Conservation (phyloP, 2,329 filamentous ascomycete species). For the Penicillium sp. region DNA sequence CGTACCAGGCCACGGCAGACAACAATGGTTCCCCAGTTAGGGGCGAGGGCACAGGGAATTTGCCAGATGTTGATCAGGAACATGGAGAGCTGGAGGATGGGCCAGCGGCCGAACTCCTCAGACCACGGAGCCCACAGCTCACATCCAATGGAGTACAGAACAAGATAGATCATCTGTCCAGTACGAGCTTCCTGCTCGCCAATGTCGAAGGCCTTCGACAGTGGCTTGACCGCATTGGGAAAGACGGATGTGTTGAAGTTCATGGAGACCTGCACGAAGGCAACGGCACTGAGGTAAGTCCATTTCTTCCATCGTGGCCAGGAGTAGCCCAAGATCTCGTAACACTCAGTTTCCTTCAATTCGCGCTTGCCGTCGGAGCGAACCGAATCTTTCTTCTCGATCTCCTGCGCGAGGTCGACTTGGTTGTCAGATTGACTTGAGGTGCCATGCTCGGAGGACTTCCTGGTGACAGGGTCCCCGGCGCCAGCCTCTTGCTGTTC, state of each 20-base stretch:
- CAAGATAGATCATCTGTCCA: constrained; percentile 68
- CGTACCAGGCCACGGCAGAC: constrained; percentile 55
- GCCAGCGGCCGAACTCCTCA: constrained; percentile 71
- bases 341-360: constrained; percentile 53
- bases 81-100: constrained; percentile 64
- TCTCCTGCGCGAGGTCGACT: background rate
- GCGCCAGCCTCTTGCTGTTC: background rate
- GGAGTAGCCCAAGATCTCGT: constrained; percentile 57
- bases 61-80: constrained; percentile 71
- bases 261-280: constrained; percentile 62
- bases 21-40: constrained; percentile 62
- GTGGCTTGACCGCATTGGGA: constrained; percentile 60
- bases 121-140: constrained; percentile 81
- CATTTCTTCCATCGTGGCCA: constrained; percentile 42
- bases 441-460: background rate
- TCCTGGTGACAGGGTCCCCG: background rate
- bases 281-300: constrained; percentile 11
- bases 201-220: constrained; percentile 60
- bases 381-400: constrained; percentile 1
- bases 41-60: constrained; percentile 61
- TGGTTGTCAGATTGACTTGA: background rate
- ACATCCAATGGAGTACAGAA: constrained; percentile 73
- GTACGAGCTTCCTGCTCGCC: constrained; percentile 60
- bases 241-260: constrained; percentile 69
- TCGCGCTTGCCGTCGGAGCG: constrained; percentile 30